Evolutionary conservation across 1,139 yeast genomes (phyloP), one percentile per base, ranked within the genome.

Genomic region (Entelexis sorbosivorans): DNA sequence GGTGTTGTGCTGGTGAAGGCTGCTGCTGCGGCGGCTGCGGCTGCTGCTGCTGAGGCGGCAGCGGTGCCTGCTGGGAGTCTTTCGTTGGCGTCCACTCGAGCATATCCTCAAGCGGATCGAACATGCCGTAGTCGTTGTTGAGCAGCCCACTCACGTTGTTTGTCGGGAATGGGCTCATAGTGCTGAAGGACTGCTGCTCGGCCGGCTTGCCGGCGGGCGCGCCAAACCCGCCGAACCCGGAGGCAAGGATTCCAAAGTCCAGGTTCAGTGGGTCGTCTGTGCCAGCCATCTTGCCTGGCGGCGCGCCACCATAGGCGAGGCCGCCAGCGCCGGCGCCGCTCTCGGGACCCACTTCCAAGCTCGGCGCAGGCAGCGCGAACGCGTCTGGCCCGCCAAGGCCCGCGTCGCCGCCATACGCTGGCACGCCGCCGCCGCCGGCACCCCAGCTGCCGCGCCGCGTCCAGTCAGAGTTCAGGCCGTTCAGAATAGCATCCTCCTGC

Each of bases 81-180:
- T 36, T 34, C n/a, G 45, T 35, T 14, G 52, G 54, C 22, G 52
- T 42, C 59, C 59, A 57, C 24, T 26, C 52, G 5, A 57, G 54
- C 50, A 57, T 28, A 24, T 56, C 60, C 46, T 64, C 70, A 49
- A 79, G 70, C 42, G 86, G 83, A 63, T 82, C 91, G 61, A 81
- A 79, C 50, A 76, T 67, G n/a, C 83, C 77, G 60, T 79, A 84
- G 63, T 82, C 91, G 1, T 81, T 77, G 11, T 69, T 66, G 7
- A 66, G 53, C 43, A 68, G 57, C 53, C 65, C 69, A 13, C 68
- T 66, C 39, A 69, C 54, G 16, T 55, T 52, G 33, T 34, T 24
- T 14, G 5, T 13, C 5, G 52, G 36, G 19, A 39, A 22, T 14
- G 31, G 14, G 28, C 26, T 33, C 47, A 38, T 14, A 32, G 5